These are phyloP conservation scores for Syzygium syzygioides DNA, from an alignment of 441 rosid species.

Conservation along the genomic window DNA sequence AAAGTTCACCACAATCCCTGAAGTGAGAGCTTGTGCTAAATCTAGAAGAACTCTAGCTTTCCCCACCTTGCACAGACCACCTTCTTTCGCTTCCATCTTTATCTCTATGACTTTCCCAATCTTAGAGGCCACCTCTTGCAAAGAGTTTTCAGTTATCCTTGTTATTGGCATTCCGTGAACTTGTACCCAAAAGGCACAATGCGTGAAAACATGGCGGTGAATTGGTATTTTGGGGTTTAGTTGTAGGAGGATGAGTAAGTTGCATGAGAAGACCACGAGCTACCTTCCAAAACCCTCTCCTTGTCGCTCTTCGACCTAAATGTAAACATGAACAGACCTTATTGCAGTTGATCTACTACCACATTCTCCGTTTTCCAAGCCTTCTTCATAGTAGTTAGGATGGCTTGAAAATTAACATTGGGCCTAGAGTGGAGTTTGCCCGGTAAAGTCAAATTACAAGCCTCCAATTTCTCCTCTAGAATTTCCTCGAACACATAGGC, in stretches of 20 bases:
- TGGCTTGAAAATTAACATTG: background rate
- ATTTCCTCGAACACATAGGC: background rate
- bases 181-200: background rate
- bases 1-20: background rate
- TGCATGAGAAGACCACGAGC: background rate
- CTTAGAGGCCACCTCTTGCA: background rate
- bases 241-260: background rate
- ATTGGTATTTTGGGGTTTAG: background rate
- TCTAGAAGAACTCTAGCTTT: background rate
- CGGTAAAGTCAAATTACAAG: background rate
- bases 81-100: background rate
- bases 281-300: background rate
- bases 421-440: background rate
- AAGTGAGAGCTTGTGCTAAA: background rate
- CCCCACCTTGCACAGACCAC: background rate
- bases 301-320: no score
- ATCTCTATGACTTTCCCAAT: no score
- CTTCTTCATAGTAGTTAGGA: background rate
- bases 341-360: background rate
- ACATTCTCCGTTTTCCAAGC: background rate
- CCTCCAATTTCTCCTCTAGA: background rate
- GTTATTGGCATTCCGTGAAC: background rate
- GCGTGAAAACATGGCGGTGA: background rate
- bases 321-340: rapidly evolving
- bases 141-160: background rate